phyloP scores from a whole-genome alignment of 2,329 filamentous ascomycete species.

The Beauveria australis region DNA sequence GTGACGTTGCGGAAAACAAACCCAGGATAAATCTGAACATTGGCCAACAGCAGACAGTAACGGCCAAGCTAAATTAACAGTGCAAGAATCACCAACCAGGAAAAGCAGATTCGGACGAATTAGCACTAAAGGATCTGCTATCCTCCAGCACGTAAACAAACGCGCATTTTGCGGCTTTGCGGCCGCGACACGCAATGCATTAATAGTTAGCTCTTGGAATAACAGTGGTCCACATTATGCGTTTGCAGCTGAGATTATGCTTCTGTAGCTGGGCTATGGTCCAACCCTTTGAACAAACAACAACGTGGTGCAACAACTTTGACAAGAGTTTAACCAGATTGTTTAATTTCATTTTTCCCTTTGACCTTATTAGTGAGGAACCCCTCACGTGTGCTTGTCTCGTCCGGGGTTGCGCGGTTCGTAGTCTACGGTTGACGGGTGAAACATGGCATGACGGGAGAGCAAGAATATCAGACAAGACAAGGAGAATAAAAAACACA shows the following conservation, averaged over 20 bases:
- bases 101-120: background rate
- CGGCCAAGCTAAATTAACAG: background rate
- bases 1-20: background rate
- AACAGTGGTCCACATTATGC: slow-evolving; percentile 8
- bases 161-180: background rate
- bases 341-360: background rate
- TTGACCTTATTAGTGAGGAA: background rate
- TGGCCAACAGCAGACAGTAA: background rate
- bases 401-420: background rate
- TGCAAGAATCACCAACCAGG: background rate
- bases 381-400: background rate
- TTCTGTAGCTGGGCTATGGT: too few relatives aligned
- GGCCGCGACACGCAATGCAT: background rate
- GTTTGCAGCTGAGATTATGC: background rate
- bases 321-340: background rate
- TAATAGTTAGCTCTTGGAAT: background rate
- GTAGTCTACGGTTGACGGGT: background rate
- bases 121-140: background rate
- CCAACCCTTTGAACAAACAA: background rate
- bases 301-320: background rate
- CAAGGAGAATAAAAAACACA: background rate
- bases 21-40: background rate
- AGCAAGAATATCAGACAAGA: background rate
- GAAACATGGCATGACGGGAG: background rate
- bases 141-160: background rate